A percentile compares a stretch with the other conserved stretches of the same genome.
These are phyloP conservation scores for Candida glucosophila DNA, from an alignment of 1,139 yeast genomes.

Conservation along the genomic window DNA sequence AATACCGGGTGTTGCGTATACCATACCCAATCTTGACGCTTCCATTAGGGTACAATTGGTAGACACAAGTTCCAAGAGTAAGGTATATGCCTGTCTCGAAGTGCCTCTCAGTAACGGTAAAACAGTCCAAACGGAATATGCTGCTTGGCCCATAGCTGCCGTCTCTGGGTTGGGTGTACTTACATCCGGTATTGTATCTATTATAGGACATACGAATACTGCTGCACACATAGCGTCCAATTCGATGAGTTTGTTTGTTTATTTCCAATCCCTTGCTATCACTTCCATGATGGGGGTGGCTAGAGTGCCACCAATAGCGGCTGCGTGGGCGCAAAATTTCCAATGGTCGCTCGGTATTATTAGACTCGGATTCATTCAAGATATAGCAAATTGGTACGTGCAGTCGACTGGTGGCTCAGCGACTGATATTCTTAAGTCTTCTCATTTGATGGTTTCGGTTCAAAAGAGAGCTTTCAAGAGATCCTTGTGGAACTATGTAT, in stretches of 20 bases:
- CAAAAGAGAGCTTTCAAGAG: slow-evolving; percentile 43
- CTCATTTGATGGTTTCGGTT: slow-evolving; percentile 65
- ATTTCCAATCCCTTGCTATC: slow-evolving; percentile 89
- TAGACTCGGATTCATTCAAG: slow-evolving; percentile 70
- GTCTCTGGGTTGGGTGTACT: slow-evolving; percentile 80
- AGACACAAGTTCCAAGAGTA: slow-evolving; percentile 29
- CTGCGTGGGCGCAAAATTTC: slow-evolving; percentile 97
- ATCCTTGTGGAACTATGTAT: too few species aligned
- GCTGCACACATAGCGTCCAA: slow-evolving; percentile 97
- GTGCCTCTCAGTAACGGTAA: slow-evolving; percentile 82
- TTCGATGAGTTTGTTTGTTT: slow-evolving; percentile 83
- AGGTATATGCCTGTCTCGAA: slow-evolving; percentile 78
- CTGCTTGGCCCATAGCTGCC: slow-evolving; percentile 96
- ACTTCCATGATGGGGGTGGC: slow-evolving; percentile 96
- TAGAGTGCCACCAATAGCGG: slow-evolving; percentile 90
- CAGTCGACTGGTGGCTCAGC: slow-evolving; percentile 93
- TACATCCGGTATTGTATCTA: slow-evolving; percentile 80
- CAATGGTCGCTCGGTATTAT: slow-evolving; percentile 95
- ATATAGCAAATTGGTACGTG: slow-evolving; percentile 86
- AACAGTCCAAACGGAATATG: slow-evolving; percentile 90
- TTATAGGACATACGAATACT: slow-evolving; percentile 83
- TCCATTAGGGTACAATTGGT: slow-evolving; percentile 69
- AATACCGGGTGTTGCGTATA: slow-evolving; percentile 78
- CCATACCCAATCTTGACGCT: slow-evolving; percentile 93
- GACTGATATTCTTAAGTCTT: slow-evolving; percentile 56